phyloP scores from a whole-genome alignment of 2,329 filamentous ascomycete genomes.

The Penicillium sp. region DNA sequence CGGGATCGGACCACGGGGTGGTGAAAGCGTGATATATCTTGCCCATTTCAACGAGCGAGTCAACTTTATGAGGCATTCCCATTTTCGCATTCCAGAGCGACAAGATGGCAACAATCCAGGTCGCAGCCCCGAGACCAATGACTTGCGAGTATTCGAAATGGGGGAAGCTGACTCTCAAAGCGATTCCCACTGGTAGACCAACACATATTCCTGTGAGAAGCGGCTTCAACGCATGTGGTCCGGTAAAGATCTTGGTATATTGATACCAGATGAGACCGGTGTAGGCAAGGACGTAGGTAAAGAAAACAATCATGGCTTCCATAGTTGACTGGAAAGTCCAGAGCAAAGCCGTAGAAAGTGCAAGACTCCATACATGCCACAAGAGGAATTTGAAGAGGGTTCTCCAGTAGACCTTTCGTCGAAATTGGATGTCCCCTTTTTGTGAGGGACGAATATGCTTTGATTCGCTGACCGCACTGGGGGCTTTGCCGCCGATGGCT shows the following conservation, averaged over 20 bases:
- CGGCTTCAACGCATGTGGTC: constrained; percentile 53
- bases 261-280: constrained; percentile 60
- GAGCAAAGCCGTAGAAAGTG: constrained; percentile 55
- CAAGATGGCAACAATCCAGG: constrained; percentile 58
- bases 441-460: constrained; percentile 51
- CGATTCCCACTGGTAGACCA: constrained; percentile 53
- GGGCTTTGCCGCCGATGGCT: constrained; percentile 47
- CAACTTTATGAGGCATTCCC: constrained; percentile 49
- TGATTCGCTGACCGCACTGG: constrained; percentile 45
- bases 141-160: constrained; percentile 52
- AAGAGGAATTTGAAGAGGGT: constrained; percentile 56
- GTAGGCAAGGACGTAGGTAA: constrained; percentile 55
- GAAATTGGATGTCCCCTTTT: constrained; percentile 50
- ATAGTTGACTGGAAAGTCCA: constrained; percentile 55
- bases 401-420: constrained; percentile 56
- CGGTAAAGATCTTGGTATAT: constrained; percentile 58
- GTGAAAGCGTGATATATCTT: constrained; percentile 50
- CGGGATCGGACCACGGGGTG: constrained; percentile 47
- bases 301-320: constrained; percentile 54
- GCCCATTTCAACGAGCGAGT: constrained; percentile 38
- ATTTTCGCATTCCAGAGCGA: constrained; percentile 55
- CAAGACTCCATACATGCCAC: constrained; percentile 58
- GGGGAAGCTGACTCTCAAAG: constrained; percentile 46
- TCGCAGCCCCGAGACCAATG: constrained; percentile 53
- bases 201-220: constrained; percentile 51